phyloP scores from a whole-genome alignment of 2,329 filamentous ascomycete species.

The Boeremia lycopersici region DNA sequence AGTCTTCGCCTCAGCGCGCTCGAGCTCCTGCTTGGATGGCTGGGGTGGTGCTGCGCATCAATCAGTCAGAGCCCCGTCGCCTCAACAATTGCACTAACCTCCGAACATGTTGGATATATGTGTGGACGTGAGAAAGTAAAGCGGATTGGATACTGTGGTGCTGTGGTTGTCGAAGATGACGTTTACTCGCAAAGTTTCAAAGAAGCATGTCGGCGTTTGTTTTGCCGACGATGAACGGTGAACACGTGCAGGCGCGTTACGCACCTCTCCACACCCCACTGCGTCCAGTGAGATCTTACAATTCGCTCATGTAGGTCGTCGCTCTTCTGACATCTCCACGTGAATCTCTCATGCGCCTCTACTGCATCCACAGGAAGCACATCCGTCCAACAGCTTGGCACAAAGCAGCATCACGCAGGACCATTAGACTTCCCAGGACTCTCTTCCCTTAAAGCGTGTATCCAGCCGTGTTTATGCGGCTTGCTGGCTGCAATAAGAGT shows the following conservation, averaged over 20 bases:
- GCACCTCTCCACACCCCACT: neutral
- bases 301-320: neutral
- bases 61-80: neutral
- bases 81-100: constrained; percentile 43
- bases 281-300: neutral
- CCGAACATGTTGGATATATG: constrained; percentile 61
- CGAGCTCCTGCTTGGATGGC: constrained; percentile 72
- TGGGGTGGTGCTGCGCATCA: constrained; percentile 67
- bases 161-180: constrained; percentile 19
- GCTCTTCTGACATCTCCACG: neutral
- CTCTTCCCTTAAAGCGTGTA: no score
- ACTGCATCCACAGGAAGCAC: no score
- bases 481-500: no score
- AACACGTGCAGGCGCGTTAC: constrained; percentile 12
- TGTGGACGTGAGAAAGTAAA: neutral
- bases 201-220: constrained; percentile 19
- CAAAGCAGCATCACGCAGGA: no score
- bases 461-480: no score
- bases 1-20: constrained; percentile 66
- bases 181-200: constrained; percentile 20
- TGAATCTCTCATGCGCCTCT: neutral
- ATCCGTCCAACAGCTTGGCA: no score
- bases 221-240: constrained; percentile 8
- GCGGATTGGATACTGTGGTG: constrained; percentile 1
- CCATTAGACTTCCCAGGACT: no score